phyloP scores from a whole-genome alignment of 139 green algal genomes.

The Coccomyxa sp. region DNA sequence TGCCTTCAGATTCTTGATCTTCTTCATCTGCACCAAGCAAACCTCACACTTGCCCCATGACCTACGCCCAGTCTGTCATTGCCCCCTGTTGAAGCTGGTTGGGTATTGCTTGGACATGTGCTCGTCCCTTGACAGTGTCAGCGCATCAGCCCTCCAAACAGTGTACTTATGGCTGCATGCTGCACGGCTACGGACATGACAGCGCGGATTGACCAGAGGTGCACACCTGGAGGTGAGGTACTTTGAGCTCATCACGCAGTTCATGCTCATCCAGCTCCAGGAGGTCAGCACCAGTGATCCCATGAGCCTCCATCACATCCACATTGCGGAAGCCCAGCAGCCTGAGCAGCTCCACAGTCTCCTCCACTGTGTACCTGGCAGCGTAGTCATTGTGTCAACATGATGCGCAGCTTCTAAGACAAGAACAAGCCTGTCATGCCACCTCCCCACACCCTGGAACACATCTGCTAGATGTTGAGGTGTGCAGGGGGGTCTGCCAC shows the following conservation, averaged over 20 bases:
- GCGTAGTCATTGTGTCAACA: background rate
- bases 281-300: slow-evolving; percentile 21
- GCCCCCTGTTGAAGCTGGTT: background rate
- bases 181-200: too few relatives aligned
- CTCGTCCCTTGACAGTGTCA: too few relatives aligned
- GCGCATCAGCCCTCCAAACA: background rate
- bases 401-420: too few relatives aligned
- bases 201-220: background rate
- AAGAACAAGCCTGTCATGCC: too few relatives aligned
- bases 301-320: slow-evolving; percentile 8
- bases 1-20: slow-evolving; percentile 7
- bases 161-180: too few relatives aligned
- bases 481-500: background rate
- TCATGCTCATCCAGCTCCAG: slow-evolving; percentile 24
- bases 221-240: slow-evolving; percentile 18
- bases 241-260: slow-evolving; percentile 11
- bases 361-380: slow-evolving; percentile 17
- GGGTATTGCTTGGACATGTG: background rate
- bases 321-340: slow-evolving; percentile 14
- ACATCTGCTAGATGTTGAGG: background rate
- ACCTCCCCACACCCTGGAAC: background rate
- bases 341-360: slow-evolving; percentile 13
- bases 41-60: background rate
- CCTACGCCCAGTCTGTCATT: background rate
- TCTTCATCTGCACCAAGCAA: slow-evolving; percentile 13